phyloP scores from a whole-genome alignment of 108 stramenopile species.

The Cyclotella baltica region DNA sequence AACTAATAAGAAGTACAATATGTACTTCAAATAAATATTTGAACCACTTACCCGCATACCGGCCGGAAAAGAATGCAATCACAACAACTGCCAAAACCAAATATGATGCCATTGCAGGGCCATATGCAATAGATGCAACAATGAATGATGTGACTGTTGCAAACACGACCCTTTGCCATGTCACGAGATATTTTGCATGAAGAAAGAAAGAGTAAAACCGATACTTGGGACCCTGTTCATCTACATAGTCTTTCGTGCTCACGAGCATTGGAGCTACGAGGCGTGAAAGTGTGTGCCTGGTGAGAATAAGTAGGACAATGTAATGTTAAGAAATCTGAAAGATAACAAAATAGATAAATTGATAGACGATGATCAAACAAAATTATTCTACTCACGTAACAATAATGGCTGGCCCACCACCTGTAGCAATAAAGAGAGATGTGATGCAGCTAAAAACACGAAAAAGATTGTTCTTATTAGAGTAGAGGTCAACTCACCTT shows the following conservation, averaged over 20 bases:
- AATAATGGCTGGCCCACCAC: conserved; percentile 56
- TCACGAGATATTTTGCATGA: conserved; percentile 69
- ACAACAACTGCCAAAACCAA: conserved; percentile 47
- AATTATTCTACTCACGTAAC: conserved; percentile 32
- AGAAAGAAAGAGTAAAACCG: conserved; percentile 74
- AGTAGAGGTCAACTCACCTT: no score
- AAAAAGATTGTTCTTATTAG: no score
- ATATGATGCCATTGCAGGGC: conserved; percentile 24
- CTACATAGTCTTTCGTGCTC: conserved; percentile 68
- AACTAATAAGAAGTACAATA: conserved; percentile 36
- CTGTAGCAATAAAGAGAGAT: no score
- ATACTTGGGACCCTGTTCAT: conserved; percentile 77
- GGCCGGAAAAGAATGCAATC: conserved; percentile 49
- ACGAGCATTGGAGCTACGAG: conserved; percentile 70
- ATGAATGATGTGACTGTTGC: conserved; percentile 45
- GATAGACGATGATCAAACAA: no score
- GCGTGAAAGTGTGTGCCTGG: conserved; percentile 70
- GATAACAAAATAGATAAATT: no score
- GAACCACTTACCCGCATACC: conserved; percentile 46
- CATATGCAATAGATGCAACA: conserved; percentile 50
- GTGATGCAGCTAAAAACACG: no score
- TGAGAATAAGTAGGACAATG: not conserved
- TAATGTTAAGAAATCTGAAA: no score
- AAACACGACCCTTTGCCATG: conserved; percentile 63
- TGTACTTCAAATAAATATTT: conserved; percentile 25